Evolutionary conservation across 352 stramenopile genomes (phyloP).

Genomic region (Globisporangium nunn): DNA sequence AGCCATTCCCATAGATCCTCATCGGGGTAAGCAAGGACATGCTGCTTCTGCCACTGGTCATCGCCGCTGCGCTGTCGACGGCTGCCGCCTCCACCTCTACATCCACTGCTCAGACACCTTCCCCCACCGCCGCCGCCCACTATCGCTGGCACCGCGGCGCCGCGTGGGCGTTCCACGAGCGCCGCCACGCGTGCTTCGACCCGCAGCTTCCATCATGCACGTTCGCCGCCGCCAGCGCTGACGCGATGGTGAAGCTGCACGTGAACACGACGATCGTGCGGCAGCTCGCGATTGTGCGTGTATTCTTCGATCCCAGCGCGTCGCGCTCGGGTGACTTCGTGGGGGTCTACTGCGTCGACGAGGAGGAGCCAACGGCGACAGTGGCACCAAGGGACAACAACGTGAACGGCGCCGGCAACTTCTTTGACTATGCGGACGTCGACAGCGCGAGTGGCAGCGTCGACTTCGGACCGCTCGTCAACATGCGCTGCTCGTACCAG

Average conservation of each 20-base stretch:
- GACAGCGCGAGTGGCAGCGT: constrained; percentile 11
- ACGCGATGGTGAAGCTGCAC: not conserved
- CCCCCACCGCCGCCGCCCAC: too few species aligned
- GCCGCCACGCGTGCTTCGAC: constrained; percentile 20
- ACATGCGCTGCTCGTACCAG: constrained; percentile 43
- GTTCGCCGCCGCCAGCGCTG: not conserved
- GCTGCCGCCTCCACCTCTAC: too few species aligned
- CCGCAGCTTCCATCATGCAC: not conserved
- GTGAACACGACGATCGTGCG: constrained; percentile 21
- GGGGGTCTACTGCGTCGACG: constrained; percentile 28
- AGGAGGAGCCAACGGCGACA: constrained; percentile 11
- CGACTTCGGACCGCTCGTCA: constrained; percentile 33
- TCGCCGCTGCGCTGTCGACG: too few species aligned
- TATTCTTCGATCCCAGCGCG: constrained; percentile 13
- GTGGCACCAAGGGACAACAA: too few species aligned
- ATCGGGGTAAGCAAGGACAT: too few species aligned
- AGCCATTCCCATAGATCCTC: too few species aligned
- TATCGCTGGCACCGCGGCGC: constrained; percentile 23
- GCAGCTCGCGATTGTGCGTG: constrained; percentile 12
- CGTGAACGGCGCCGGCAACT: not conserved
- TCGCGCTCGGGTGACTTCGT: constrained; percentile 18
- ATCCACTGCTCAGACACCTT: not conserved
- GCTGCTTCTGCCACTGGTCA: too few species aligned
- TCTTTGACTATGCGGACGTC: constrained; percentile 22
- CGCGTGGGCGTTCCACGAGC: constrained; percentile 27